Evolutionary conservation across 1,139 yeast species (phyloP).

Genomic region (Hanseniaspora uvarum): DNA sequence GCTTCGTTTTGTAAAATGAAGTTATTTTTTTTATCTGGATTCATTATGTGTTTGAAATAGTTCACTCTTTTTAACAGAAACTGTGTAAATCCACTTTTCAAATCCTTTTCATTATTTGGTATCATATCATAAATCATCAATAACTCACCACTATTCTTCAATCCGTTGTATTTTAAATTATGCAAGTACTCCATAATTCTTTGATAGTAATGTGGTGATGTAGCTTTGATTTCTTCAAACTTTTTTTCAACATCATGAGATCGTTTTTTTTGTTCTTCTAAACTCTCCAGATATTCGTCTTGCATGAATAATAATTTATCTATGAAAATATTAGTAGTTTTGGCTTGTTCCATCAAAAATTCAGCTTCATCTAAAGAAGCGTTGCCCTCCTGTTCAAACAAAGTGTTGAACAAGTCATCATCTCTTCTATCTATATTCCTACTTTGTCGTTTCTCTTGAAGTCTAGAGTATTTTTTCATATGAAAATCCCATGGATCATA

Average conservation of each 20-base stretch:
- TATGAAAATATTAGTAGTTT: neutral
- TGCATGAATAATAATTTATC: neutral
- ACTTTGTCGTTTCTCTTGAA: neutral
- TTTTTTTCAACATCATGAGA: slow-evolving; percentile 10
- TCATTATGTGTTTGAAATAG: neutral
- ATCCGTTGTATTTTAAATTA: slow-evolving; percentile 1
- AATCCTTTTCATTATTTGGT: neutral
- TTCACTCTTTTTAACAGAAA: neutral
- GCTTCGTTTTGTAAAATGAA: slow-evolving; percentile 5
- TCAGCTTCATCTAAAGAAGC: neutral
- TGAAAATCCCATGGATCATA: neutral
- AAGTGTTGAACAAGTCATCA: neutral
- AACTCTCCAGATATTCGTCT: neutral
- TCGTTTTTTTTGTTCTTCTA: slow-evolving; percentile 4
- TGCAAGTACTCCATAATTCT: slow-evolving; percentile 8
- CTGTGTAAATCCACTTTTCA: slow-evolving; percentile 5
- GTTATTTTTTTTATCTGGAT: neutral
- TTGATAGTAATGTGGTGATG: neutral
- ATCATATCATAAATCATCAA: slow-evolving; percentile 9
- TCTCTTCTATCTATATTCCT: neutral
- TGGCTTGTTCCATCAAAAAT: neutral
- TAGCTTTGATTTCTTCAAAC: neutral
- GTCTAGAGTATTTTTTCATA: neutral
- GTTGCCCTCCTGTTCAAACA: neutral
- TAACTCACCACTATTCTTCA: neutral